Conservation (phyloP, 2,329 filamentous ascomycete species). For the Epichloe scottii region DNA sequence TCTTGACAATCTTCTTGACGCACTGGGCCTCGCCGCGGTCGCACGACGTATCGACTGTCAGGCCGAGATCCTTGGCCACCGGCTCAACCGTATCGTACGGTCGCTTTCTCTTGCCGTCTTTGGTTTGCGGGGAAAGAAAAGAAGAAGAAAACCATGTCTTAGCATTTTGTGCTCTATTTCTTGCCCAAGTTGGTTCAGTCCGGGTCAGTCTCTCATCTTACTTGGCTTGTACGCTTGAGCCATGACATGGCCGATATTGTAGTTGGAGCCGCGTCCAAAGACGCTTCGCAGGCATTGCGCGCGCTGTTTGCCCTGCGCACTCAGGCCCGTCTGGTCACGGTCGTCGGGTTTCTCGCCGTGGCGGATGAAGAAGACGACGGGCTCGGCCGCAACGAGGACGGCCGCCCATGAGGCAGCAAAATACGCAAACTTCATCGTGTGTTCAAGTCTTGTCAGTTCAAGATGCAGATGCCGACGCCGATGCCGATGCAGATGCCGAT, state of each 20-base stretch:
- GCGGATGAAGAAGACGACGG: conserved; percentile 49
- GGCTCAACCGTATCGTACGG: conserved; percentile 46
- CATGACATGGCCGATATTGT: conserved; percentile 46
- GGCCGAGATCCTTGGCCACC: conserved; percentile 39
- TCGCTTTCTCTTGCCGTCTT: conserved; percentile 37
- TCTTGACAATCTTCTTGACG: conserved; percentile 35
- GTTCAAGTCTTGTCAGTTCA: background rate
- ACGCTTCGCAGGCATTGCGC: conserved; percentile 46
- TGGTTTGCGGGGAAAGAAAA: background rate
- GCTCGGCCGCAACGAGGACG: conserved; percentile 13
- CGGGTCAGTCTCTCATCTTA: conserved; percentile 10
- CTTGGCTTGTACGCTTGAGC: conserved; percentile 38
- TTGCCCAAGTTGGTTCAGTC: background rate
- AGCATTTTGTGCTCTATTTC: background rate
- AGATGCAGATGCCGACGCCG: background rate
- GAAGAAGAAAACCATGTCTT: background rate
- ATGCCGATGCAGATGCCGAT: background rate
- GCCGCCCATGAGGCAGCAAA: conserved; percentile 9
- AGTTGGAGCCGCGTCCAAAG: conserved; percentile 38
- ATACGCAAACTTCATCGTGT: conserved; percentile 12
- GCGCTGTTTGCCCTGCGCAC: conserved; percentile 36
- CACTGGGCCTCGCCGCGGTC: conserved; percentile 42
- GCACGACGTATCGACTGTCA: conserved; percentile 42
- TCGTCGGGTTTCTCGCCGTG: conserved; percentile 50
- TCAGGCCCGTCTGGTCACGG: conserved; percentile 33